These are phyloP conservation scores for Paralagenidium karlingii DNA, from an alignment of 352 stramenopile species.

Conservation along the genomic window DNA sequence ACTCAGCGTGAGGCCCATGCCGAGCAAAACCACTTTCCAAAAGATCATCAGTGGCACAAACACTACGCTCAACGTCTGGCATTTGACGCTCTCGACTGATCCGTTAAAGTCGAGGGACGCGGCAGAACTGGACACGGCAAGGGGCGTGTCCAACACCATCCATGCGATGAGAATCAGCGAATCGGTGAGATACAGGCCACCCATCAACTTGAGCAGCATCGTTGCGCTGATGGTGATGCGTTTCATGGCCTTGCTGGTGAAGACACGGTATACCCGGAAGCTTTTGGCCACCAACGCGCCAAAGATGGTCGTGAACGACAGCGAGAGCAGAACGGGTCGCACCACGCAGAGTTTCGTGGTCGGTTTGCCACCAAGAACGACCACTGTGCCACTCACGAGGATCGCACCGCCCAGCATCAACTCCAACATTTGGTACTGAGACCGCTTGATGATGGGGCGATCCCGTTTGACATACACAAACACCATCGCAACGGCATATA, in stretches of 20 bases:
- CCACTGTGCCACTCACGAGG: conserved; percentile 20
- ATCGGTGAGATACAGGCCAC: conserved; percentile 18
- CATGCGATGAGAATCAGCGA: conserved; percentile 21
- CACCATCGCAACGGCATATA: conserved; percentile 7
- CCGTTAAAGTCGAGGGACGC: conserved; percentile 11
- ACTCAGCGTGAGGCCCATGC: conserved; percentile 25
- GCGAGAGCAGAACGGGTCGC: conserved; percentile 17
- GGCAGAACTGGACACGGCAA: neutral
- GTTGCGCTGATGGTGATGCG: conserved; percentile 16
- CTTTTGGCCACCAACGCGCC: conserved; percentile 28
- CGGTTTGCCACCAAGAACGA: conserved; percentile 28
- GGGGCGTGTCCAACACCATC: conserved; percentile 9
- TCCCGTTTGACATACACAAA: conserved; percentile 25
- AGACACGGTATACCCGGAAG: conserved; percentile 40
- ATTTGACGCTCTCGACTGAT: conserved; percentile 12
- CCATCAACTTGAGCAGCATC: conserved; percentile 30
- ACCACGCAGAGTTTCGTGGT: conserved; percentile 16
- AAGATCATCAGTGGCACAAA: conserved; percentile 40
- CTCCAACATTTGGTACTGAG: conserved; percentile 47
- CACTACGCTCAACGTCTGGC: conserved; percentile 28
- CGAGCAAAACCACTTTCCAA: conserved; percentile 36
- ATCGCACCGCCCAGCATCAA: conserved; percentile 35
- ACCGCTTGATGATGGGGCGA: conserved; percentile 43
- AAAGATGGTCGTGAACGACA: conserved; percentile 33
- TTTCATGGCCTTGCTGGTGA: conserved; percentile 28